Evolutionary conservation across 805 yeast genomes (phyloP).

Genomic region (Teunomyces aglyptinius): DNA sequence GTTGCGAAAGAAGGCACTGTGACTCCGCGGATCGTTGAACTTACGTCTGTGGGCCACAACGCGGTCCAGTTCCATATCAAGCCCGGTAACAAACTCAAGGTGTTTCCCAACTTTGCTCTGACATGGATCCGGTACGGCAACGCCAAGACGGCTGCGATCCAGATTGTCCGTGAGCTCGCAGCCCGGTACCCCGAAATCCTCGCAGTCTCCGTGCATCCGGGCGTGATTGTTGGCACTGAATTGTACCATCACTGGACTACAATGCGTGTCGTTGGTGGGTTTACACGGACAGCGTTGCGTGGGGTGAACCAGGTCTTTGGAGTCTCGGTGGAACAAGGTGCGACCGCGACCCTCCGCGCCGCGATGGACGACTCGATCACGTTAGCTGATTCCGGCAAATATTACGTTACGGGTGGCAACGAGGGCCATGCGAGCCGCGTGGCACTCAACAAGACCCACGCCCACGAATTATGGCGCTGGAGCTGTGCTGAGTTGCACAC

Average conservation of each 20-base stretch:
- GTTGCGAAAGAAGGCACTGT: conserved; percentile 14
- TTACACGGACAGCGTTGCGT: conserved; percentile 15
- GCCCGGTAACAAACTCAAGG: conserved; percentile 23
- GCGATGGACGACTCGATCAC: conserved; percentile 29
- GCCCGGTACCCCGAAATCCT: conserved; percentile 29
- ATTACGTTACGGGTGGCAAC: conserved; percentile 32
- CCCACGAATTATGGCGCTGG: conserved; percentile 29
- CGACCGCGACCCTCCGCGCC: conserved; percentile 31
- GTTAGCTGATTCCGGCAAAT: conserved; percentile 26
- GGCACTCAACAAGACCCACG: conserved; percentile 21
- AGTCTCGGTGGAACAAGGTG: conserved; percentile 33
- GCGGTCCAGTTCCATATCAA: conserved; percentile 20
- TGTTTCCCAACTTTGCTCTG: conserved; percentile 23
- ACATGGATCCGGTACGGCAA: conserved; percentile 36
- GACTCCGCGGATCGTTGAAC: conserved; percentile 29
- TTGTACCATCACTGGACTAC: conserved; percentile 30
- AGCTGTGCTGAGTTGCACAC: conserved; percentile 15
- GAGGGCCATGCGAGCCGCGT: conserved; percentile 19
- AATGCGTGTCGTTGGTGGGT: conserved; percentile 21
- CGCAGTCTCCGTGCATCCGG: conserved; percentile 39
- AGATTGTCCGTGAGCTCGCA: conserved; percentile 27
- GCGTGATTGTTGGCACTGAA: conserved; percentile 33
- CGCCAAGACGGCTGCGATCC: conserved; percentile 35
- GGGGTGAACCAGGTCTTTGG: conserved; percentile 20
- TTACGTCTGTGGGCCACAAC: conserved; percentile 36